A percentile compares a stretch with the other conserved stretches of the same genome.
Evolutionary conservation across 2,329 filamentous ascomycete genomes (phyloP).

Genomic region (Thermomyces lanuginosus): DNA sequence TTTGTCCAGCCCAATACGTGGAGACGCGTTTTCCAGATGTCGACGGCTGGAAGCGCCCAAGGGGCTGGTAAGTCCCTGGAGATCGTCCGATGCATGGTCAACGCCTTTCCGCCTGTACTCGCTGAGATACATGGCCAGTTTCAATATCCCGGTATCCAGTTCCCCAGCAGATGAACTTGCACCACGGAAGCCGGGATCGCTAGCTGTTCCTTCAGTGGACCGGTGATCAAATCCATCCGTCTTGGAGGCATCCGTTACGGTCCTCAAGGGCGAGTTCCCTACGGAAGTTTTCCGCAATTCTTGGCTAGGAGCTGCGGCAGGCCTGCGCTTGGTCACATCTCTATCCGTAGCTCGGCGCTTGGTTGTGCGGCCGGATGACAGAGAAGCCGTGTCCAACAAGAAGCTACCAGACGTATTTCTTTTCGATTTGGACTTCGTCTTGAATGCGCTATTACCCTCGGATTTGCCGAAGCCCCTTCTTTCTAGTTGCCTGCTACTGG

Average conservation of each 20-base stretch:
- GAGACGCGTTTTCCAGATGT: constrained; percentile 9
- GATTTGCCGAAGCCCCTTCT: constrained; percentile 22
- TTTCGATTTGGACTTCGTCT: constrained; percentile 4
- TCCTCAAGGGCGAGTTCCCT: constrained; percentile 15
- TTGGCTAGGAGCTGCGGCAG: constrained; percentile 16
- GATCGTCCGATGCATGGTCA: too few relatives aligned
- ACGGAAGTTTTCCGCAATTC: constrained; percentile 18
- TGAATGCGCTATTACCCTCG: constrained; percentile 17
- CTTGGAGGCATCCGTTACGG: constrained; percentile 11
- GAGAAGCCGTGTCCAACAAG: constrained; percentile 34
- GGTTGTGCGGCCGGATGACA: constrained; percentile 21
- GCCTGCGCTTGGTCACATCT: constrained; percentile 19
- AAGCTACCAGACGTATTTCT: constrained; percentile 20
- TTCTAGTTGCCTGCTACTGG: constrained; percentile 17
- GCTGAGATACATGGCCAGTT: constrained; percentile 76
- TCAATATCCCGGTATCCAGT: too few relatives aligned
- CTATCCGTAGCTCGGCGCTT: constrained; percentile 26
- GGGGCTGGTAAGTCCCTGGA: too few relatives aligned
- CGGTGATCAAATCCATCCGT: constrained; percentile 7
- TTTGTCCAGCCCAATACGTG: too few relatives aligned
- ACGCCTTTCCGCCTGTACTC: constrained; percentile 51
- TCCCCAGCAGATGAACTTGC: too few relatives aligned
- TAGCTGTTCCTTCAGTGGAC: constrained; percentile 3
- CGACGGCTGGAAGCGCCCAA: constrained; percentile 12
- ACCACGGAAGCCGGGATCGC: too few relatives aligned